Base-by-base conservation (phyloP, 805 yeast species). In the Ascoidea asiatica region DNA sequence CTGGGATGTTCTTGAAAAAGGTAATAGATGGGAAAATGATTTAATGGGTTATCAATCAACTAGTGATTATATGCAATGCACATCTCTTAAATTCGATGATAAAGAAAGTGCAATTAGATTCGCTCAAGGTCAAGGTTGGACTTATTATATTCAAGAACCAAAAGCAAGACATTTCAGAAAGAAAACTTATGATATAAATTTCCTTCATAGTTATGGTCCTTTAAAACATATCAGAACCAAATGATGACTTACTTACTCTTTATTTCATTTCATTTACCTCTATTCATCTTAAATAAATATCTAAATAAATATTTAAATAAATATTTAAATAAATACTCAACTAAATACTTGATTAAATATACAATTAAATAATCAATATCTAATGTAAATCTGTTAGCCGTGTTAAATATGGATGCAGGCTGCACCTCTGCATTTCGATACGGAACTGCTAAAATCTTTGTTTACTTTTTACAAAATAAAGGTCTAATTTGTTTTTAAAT, bases 21-120 rank as follows among this genome's bases (percentile, higher is more conserved):
- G 82, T 19, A 77, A 85, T 67, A 69, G 92, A 59, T 85, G 95
- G 95, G 95, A 85, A 59, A 85, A 85, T 62, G 90, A 83, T 59
- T 68, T 85, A 58, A 85, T 85, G 62, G 95, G 95, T 21, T 85
- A 83, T 68, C 89, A 83, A 56, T 74, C 84, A 40, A 69, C 82
- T 40, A 75, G 83, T 36, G 95, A 85, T 60, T 79, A 77, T 63
- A 80, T 86, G 82, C 82, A 45, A 48, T 54, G 52, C 17, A 80
- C 90, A 6, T 73, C 73, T 57, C 62, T 85, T 69, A 77, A 78
- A 59, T 85, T 85, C 59, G 81, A 77, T 56, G 67, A 79, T 43
- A 79, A 75, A 62, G 90, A 85, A 41, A 74, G 84, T 38, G 95
- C 95, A 35, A 67, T 81, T 47, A 72, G 73, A 46, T 85, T 85